Conservation (phyloP, 202 grass and related monocot species). For the Carex sylvatica region DNA sequence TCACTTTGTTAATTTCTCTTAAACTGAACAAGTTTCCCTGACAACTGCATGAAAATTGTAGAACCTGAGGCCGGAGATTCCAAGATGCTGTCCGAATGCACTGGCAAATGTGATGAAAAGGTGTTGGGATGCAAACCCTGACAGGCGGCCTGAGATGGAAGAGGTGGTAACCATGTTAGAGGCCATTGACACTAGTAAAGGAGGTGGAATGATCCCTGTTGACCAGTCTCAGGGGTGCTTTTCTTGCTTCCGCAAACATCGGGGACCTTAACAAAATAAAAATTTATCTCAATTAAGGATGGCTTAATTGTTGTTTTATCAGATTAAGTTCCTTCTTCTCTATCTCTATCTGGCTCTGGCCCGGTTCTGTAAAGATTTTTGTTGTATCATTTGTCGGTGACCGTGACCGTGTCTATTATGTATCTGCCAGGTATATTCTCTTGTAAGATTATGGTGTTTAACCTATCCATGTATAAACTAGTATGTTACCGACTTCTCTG, state of each 20-base stretch:
- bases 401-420: slow-evolving; percentile 6
- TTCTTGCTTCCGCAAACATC: slow-evolving; percentile 55
- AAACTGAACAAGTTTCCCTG: not conserved
- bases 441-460: slow-evolving; percentile 23
- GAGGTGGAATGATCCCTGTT: slow-evolving; percentile 83
- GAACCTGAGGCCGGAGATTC: slow-evolving; percentile 99
- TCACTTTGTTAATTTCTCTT: not conserved
- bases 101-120: slow-evolving; percentile 88
- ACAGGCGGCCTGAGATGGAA: slow-evolving; percentile 87
- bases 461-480: slow-evolving; percentile 23
- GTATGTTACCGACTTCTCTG: slow-evolving; percentile 16
- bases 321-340: slow-evolving; percentile 37
- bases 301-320: slow-evolving; percentile 42
- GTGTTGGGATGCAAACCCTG: slow-evolving; percentile 93
- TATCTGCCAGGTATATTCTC: slow-evolving; percentile 9
- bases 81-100: slow-evolving; percentile 84
- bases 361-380: slow-evolving; percentile 25
- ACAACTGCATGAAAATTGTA: slow-evolving; percentile 33
- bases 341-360: slow-evolving; percentile 22
- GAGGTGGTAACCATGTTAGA: slow-evolving; percentile 93
- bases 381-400: slow-evolving; percentile 13
- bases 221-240: slow-evolving; percentile 84
- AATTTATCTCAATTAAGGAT: slow-evolving; percentile 9
- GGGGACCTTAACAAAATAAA: slow-evolving; percentile 57
- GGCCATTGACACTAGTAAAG: slow-evolving; percentile 92